Base-by-base conservation (phyloP, 345 rosid species). In the Kandelia obovata region DNA sequence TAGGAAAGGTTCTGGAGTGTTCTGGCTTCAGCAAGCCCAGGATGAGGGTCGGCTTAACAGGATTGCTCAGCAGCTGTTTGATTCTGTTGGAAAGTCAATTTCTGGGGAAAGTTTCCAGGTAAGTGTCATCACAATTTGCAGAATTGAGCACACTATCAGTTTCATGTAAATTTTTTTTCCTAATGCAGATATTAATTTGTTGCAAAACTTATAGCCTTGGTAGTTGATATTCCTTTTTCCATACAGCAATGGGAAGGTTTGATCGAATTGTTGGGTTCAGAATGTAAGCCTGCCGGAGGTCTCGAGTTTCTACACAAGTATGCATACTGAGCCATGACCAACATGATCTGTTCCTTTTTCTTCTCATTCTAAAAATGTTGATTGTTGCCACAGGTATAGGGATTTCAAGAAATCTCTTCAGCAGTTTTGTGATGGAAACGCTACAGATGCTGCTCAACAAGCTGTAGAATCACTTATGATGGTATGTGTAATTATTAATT, bases 191-290 rank as follows among this genome's bases (percentile, higher is more conserved):
- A 1, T 61, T 53, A 25, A 17, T 27, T 58, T 25, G 61, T 43
- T 75, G 47, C 43, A 58, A 49, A 60, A 37, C 11, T 69, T 25
- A 52, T 28, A 26, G 37, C 37, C 9, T 70, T 65, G 53, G 23
- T 23, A 30, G 26, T 52, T 23, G 32, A 46, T 53, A 53, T 65
- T 56, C 46, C 28, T 13, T 58, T 63, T 9, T 61, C 64, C 72
- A 65, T 53, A 60, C 90, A 95, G 99, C 96, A 90, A 90, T 95
- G 99, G 99, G 99, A 90, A 80, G 97, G 97, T 51, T 79, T 95
- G 34, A 82, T 92, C 67, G 94, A 86, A 64, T 79, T 95, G 83
- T 78, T 95, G 81, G 93, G 92, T 71, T 87, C 96, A 1, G 96
- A 92, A 73, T 83, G 92, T 25, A 82, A 82, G 79, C 73, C 86